Evolutionary conservation across 2,329 filamentous ascomycete genomes (phyloP).

Genomic region (Colletotrichum navitas): DNA sequence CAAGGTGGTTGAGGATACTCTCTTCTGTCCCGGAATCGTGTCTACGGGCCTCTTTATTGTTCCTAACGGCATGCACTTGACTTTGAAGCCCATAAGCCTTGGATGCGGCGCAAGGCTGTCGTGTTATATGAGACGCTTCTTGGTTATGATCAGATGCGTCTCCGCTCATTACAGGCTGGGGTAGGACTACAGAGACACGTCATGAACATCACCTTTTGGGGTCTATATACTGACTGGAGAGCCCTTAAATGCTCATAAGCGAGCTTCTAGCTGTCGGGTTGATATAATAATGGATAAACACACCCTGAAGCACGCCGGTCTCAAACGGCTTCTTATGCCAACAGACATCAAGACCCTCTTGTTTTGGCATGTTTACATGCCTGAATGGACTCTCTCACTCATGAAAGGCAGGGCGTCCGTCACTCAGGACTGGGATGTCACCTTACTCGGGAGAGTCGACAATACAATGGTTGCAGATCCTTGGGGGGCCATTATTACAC

Average conservation of each 20-base stretch:
- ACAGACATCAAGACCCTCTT: slow-evolving; percentile 56
- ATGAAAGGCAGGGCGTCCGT: slow-evolving; percentile 66
- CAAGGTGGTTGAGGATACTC: neutral
- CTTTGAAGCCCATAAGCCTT: neutral
- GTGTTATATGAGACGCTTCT: neutral
- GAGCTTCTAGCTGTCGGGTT: neutral
- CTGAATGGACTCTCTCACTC: slow-evolving; percentile 68
- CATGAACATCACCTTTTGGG: neutral
- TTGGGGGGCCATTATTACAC: slow-evolving; percentile 60
- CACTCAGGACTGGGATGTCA: slow-evolving; percentile 71
- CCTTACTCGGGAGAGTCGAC: slow-evolving; percentile 57
- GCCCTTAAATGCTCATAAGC: neutral
- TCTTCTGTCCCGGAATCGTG: neutral
- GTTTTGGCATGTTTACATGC: slow-evolving; percentile 66
- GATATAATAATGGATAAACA: neutral
- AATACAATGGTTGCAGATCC: slow-evolving; percentile 52
- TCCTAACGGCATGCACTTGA: neutral
- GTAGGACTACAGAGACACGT: neutral
- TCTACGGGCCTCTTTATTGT: neutral
- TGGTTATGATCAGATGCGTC: neutral
- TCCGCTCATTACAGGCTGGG: neutral
- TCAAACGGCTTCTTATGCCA: neutral
- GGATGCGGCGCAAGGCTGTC: neutral
- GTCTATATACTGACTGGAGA: neutral
- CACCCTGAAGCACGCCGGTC: neutral